phyloP scores from a whole-genome alignment of 2,329 filamentous ascomycete species.

The Westerdykella aurantiaca region DNA sequence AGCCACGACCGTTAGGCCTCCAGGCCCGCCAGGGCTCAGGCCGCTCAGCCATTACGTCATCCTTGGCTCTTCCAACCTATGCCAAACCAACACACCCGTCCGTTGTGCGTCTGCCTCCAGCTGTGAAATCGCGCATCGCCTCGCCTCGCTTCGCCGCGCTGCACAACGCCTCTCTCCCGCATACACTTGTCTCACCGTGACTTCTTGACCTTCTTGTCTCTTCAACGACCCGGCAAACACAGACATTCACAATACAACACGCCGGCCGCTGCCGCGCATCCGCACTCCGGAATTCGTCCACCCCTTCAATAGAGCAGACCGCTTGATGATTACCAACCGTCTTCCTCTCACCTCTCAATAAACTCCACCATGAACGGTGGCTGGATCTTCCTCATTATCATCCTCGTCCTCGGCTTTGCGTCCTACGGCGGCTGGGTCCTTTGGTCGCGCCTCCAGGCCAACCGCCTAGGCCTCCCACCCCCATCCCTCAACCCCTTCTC shows the following conservation, averaged over 20 bases:
- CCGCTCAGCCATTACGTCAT: too few relatives aligned
- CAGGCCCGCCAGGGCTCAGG: too few relatives aligned
- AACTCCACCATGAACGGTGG: conserved; percentile 32
- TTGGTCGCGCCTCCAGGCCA: conserved; percentile 67
- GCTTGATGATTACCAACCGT: background rate
- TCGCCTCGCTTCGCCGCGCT: background rate
- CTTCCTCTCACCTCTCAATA: conserved; percentile 10
- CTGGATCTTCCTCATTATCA: conserved; percentile 64
- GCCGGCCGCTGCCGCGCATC: conserved; percentile 1
- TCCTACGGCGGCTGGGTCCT: conserved; percentile 62
- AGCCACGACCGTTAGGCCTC: too few relatives aligned
- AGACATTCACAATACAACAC: too few relatives aligned
- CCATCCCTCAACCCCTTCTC: conserved; percentile 68
- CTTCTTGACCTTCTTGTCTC: too few relatives aligned
- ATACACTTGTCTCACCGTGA: too few relatives aligned
- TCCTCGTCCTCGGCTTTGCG: conserved; percentile 67
- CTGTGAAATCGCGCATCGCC: too few relatives aligned
- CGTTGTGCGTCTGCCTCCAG: too few relatives aligned
- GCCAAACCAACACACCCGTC: too few relatives aligned
- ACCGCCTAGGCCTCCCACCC: conserved; percentile 67
- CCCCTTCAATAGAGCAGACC: background rate
- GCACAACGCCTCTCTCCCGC: background rate
- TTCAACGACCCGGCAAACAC: too few relatives aligned
- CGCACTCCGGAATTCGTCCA: conserved; percentile 2
- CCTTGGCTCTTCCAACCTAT: too few relatives aligned